Evolutionary conservation across 805 yeast genomes (phyloP).

Genomic region (Starmerella asiatica): DNA sequence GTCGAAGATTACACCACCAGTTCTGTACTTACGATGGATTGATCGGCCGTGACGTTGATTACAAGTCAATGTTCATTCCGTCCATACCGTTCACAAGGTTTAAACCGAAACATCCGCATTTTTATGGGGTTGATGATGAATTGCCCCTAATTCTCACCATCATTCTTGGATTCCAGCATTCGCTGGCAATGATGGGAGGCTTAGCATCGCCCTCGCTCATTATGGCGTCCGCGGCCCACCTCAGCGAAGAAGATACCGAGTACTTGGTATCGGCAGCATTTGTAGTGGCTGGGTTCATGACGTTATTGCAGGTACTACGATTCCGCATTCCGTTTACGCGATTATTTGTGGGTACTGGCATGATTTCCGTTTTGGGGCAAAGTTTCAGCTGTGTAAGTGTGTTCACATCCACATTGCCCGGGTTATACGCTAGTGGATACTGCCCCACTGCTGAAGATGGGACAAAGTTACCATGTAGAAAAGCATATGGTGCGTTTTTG

Average conservation of each 20-base stretch:
- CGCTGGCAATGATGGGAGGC: conserved; percentile 86
- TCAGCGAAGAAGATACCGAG: conserved; percentile 38
- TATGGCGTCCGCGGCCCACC: conserved; percentile 50
- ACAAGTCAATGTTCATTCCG: conserved; percentile 67
- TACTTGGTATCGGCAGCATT: conserved; percentile 60
- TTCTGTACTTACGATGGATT: conserved; percentile 67
- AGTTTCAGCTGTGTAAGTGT: conserved; percentile 80
- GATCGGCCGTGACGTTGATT: conserved; percentile 70
- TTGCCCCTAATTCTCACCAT: conserved; percentile 73
- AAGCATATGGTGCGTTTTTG: conserved; percentile 76
- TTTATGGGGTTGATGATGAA: conserved; percentile 65
- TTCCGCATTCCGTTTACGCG: conserved; percentile 62
- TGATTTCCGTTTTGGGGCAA: conserved; percentile 81
- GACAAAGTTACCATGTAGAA: conserved; percentile 61
- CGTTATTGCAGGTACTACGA: conserved; percentile 65
- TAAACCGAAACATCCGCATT: conserved; percentile 47
- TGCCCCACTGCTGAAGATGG: conserved; percentile 59
- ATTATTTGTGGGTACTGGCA: conserved; percentile 74
- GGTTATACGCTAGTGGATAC: conserved; percentile 61
- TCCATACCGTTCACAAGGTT: conserved; percentile 50
- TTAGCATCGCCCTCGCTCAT: conserved; percentile 72
- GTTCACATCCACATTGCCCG: conserved; percentile 59
- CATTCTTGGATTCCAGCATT: conserved; percentile 73
- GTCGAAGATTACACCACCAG: conserved; percentile 7
- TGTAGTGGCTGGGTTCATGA: conserved; percentile 57